These are phyloP conservation scores for Beta vulgaris DNA, from an alignment of 148 eudicot species.

Conservation along the genomic window DNA sequence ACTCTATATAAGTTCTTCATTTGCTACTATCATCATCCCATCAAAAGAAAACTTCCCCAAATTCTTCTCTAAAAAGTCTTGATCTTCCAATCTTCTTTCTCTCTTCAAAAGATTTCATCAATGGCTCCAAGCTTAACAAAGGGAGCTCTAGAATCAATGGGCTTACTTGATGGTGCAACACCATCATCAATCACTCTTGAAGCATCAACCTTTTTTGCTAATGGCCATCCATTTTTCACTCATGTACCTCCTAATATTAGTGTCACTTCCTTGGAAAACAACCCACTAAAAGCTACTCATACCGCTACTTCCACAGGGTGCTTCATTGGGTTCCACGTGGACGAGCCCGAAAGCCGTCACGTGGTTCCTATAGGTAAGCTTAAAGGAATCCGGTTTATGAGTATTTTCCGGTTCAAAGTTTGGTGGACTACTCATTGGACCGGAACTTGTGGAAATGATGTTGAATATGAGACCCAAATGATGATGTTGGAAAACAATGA, in stretches of 20 bases:
- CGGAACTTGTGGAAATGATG: constrained; percentile 53
- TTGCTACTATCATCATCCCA: too few relatives aligned
- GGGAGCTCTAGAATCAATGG: constrained; percentile 29
- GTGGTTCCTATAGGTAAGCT: constrained; percentile 62
- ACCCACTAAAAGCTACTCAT: constrained; percentile 4
- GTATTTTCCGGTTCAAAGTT: constrained; percentile 76
- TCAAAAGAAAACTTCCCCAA: too few relatives aligned
- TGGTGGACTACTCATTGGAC: constrained; percentile 93
- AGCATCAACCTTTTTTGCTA: constrained; percentile 47
- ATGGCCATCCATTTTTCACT: constrained; percentile 53
- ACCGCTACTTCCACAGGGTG: constrained; percentile 23
- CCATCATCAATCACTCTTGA: constrained; percentile 34
- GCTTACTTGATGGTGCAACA: not conserved
- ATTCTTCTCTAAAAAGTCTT: too few relatives aligned
- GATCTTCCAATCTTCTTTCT: not conserved
- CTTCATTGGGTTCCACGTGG: constrained; percentile 59
- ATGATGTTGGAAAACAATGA: constrained; percentile 46
- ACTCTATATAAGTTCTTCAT: too few relatives aligned
- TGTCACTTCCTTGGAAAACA: constrained; percentile 30
- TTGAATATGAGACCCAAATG: constrained; percentile 74
- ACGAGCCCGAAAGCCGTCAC: constrained; percentile 37
- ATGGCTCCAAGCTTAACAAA: constrained; percentile 67
- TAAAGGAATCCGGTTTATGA: constrained; percentile 51
- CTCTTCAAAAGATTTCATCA: not conserved
- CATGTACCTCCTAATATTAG: constrained; percentile 51